Evolutionary conservation across 345 rosid species (phyloP), one percentile per base, ranked within the genome.

Genomic region (Excoecaria agallocha): DNA sequence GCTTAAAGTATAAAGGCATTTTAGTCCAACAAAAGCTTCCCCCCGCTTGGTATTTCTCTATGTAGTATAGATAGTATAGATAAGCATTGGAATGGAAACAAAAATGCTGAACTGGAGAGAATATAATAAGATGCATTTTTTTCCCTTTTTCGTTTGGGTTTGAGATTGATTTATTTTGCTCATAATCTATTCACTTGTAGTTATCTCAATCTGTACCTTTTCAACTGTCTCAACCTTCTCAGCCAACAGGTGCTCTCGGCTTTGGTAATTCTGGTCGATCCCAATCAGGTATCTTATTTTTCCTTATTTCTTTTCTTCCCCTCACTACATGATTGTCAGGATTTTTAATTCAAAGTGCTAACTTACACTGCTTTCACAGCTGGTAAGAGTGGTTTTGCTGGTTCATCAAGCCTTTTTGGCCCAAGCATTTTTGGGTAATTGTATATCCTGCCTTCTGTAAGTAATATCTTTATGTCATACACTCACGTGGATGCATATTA

Each of bases 151-250:
- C 2, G 30, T 30, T 30, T 30, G 39, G 10, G 38, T 17, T 69
- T 78, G 13, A 56, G 56, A 49, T 59, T 37, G 12, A 39, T 55
- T 37, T 68, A 9, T 71, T 80, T 70, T n/a, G 43, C 45, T 57
- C 25, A 61, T 37, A 22, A 13, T 57, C 13, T 38, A 24, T 77
- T 59, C 37, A 74, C 79, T 39, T 79, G 74, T 72, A 90, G 97
- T 83, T 85, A 54, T 68, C 83, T 65, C 81, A 76, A 61, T 62
- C 86, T 55, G 54, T 84, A 56, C 77, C 86, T 22, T 83, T 80
- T 74, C 98, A 86, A 81, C 68, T 73, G 67, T 68, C 87, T 75
- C 88, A 85, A 68, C 86, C 90, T 60, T 72, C 91, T 76, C 95
- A 88, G 81, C 20, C 83, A 58, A 8, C 78, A 25, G 60, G 84